phyloP scores from a whole-genome alignment of 2,329 filamentous ascomycete species.

The Nothophoma quercina region DNA sequence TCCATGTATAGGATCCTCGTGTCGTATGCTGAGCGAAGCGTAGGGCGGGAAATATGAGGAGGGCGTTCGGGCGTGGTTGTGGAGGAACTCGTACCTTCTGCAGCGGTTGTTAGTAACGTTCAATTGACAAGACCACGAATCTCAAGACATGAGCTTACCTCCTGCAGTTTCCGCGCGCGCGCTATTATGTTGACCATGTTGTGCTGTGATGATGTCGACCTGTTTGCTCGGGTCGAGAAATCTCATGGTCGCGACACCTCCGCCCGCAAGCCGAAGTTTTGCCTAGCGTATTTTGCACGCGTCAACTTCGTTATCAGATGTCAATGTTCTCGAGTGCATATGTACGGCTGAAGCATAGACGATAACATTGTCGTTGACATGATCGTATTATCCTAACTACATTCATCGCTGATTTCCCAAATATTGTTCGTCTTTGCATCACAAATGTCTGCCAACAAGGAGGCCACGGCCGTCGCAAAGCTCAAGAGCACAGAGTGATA shows the following conservation, averaged over 20 bases:
- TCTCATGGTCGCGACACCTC: slow-evolving; percentile 13
- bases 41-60: neutral
- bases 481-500: slow-evolving; percentile 2
- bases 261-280: slow-evolving; percentile 12
- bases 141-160: slow-evolving; percentile 61
- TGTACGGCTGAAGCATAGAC: too few species aligned
- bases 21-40: neutral
- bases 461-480: neutral
- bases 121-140: neutral
- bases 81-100: slow-evolving; percentile 43
- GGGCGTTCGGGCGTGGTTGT: slow-evolving; percentile 26
- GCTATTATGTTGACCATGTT: slow-evolving; percentile 66
- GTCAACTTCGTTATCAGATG: too few species aligned
- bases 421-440: neutral
- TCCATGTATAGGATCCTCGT: neutral
- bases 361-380: neutral
- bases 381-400: slow-evolving; percentile 4
- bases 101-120: slow-evolving; percentile 28
- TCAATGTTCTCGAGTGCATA: neutral
- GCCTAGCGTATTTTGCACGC: neutral
- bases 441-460: neutral
- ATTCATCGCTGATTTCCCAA: neutral
- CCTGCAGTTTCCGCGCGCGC: slow-evolving; percentile 77
- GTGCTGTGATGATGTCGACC: slow-evolving; percentile 4
- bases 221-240: slow-evolving; percentile 8